Evolutionary conservation across 331 rosid species (phyloP).

Genomic region (Erythrophleum ivorense): DNA sequence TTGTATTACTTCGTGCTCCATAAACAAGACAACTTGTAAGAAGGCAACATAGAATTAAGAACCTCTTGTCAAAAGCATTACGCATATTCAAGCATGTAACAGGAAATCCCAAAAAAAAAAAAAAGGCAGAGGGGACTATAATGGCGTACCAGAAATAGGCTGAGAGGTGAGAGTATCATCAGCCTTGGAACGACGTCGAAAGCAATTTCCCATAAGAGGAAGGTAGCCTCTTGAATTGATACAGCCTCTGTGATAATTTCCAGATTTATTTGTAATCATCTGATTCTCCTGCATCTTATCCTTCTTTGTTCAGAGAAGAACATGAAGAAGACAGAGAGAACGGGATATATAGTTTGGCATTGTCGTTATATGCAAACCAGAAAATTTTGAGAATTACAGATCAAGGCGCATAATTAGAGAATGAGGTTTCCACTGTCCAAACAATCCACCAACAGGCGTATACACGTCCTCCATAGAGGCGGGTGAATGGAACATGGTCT

Average conservation of each 20-base stretch:
- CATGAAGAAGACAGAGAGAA: conserved; percentile 34
- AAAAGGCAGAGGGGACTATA: neutral
- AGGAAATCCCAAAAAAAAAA: neutral
- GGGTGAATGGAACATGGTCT: too few species aligned
- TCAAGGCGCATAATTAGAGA: neutral
- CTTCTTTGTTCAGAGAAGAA: conserved; percentile 49
- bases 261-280: neutral
- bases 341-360: conserved; percentile 24
- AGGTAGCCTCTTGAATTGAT: conserved; percentile 13
- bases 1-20: neutral
- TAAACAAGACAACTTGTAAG: neutral
- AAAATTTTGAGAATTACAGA: conserved; percentile 15
- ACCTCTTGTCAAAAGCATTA: neutral
- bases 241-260: conserved; percentile 7
- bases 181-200: conserved; percentile 47
- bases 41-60: neutral
- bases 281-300: conserved; percentile 41
- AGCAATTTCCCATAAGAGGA: conserved; percentile 71
- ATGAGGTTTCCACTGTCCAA: neutral
- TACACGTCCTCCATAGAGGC: too few species aligned
- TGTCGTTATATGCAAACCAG: neutral
- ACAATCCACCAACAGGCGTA: neutral
- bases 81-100: neutral
- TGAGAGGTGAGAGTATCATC: conserved; percentile 14
- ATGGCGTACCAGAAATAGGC: conserved; percentile 53